Base-by-base conservation (phyloP, 305 asterid genomes). In the Ajuga reptans region DNA sequence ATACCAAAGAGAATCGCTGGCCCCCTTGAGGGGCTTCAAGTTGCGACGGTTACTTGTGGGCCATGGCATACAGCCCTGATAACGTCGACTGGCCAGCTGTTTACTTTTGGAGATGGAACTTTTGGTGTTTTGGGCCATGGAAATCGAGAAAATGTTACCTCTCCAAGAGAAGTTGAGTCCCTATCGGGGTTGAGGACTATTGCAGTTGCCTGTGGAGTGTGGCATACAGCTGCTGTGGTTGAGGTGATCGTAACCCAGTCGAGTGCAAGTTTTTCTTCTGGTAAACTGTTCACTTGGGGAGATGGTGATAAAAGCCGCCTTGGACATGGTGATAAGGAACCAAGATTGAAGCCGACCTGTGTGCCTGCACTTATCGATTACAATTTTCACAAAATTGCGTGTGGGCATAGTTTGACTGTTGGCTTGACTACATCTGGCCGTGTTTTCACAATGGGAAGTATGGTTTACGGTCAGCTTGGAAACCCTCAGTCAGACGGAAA, bases 11-110 rank as follows among this genome's bases (percentile, higher is more conserved):
- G 99, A 78, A 77, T 93, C 9, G 80, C 95, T 0, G 99, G 96
- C 52, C 97, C 97, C 0, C 88, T 93, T 15, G 99, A 91, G 14
- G 96, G 97, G 33, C 96, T 89, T 82, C 92, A 84, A 66, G 84
- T 93, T 63, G 86, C 96, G 15, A 67, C 69, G 41, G 91, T 93
- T 74, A 72, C 96, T 21, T 93, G 97, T 51, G 99, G 99, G 21
- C 96, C 97, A n/a, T 93, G 99, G 99, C 99, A 93, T 74, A 89
- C 99, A 6, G 97, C 97, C 47, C 66, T 93, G 78, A 79, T 93
- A 63, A 89, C 99, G 1, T 80, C 92, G 9, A 81, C 83, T 3
- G 96, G 96, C 1, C 97, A 86, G 77, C 87, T 93, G 67, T 91
- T 93, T 69, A 93, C 99, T 3, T 93, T 88, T 60, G 99, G 99